These are phyloP conservation scores for Saccharum hybrid DNA, from an alignment of 202 grass and related monocot species.

Conservation along the genomic window DNA sequence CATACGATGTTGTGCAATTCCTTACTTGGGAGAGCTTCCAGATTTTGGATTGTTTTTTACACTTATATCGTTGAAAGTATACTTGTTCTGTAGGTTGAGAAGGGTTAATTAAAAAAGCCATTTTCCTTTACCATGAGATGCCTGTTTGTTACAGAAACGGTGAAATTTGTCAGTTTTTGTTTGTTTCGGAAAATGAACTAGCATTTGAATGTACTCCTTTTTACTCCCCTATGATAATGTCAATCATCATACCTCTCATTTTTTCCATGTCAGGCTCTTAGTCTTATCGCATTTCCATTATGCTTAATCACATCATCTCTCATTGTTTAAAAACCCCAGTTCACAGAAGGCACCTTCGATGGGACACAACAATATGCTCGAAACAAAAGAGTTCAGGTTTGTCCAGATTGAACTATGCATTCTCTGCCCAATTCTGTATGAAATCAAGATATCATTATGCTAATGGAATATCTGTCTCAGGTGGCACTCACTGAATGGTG, in stretches of 20 bases:
- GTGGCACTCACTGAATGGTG: conserved; percentile 88
- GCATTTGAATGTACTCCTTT: not conserved
- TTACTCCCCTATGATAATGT: not conserved
- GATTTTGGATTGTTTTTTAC: not conserved
- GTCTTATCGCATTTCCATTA: not conserved
- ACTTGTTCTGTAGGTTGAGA: not conserved
- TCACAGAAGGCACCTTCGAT: conserved; percentile 71
- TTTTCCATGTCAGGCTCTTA: not conserved
- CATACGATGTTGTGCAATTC: not conserved
- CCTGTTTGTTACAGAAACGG: not conserved
- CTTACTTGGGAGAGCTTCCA: not conserved
- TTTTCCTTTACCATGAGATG: not conserved
- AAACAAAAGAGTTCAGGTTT: conserved; percentile 95
- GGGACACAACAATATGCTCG: conserved; percentile 85
- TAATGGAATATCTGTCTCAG: conserved; percentile 41
- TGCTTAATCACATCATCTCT: not conserved
- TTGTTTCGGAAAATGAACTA: conserved; percentile 13
- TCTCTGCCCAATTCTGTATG: not conserved
- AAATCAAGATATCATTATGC: not conserved
- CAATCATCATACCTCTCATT: not conserved
- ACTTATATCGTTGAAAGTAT: conserved; percentile 6
- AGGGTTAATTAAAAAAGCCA: conserved; percentile 1
- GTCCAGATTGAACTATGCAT: conserved; percentile 28
- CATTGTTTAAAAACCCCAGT: conserved; percentile 56
- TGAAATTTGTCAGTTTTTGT: not conserved